Percentiles rank a stretch among this genome's conserved stretches.
These are phyloP conservation scores for Dissophora globulifera DNA, from an alignment of 192 early-diverging fungal species.

Conservation along the genomic window DNA sequence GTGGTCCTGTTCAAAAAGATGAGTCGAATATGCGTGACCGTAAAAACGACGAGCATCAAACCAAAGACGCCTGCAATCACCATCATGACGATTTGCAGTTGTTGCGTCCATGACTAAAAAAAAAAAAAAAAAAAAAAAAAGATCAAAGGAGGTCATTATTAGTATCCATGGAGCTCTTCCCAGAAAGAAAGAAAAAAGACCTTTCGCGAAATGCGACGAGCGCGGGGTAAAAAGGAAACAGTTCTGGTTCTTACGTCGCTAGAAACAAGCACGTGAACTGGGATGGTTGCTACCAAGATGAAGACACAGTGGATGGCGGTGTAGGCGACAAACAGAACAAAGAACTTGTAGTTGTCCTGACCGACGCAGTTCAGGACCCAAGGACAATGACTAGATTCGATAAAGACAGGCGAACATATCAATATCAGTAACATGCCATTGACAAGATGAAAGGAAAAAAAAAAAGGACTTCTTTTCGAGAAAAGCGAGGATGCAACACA, in stretches of 20 bases:
- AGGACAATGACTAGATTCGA: slow-evolving; percentile 24
- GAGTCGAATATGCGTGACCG: slow-evolving; percentile 53
- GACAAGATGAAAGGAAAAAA: slow-evolving; percentile 11
- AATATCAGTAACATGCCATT: neutral
- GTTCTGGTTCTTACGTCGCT: slow-evolving; percentile 26
- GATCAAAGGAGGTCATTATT: neutral
- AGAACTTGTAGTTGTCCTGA: slow-evolving; percentile 66
- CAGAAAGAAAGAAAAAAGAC: too few species aligned
- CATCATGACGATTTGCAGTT: slow-evolving; percentile 25
- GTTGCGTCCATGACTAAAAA: slow-evolving; percentile 30
- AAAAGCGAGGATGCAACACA: slow-evolving; percentile 16
- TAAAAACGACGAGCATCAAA: slow-evolving; percentile 55
- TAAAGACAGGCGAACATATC: neutral
- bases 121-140: slow-evolving; percentile 2
- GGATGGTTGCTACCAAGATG: slow-evolving; percentile 47
- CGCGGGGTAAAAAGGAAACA: slow-evolving; percentile 16
- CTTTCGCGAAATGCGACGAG: too few species aligned
- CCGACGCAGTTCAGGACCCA: slow-evolving; percentile 66
- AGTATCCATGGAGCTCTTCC: too few species aligned
- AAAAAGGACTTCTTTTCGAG: neutral
- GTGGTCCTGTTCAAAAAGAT: slow-evolving; percentile 61
- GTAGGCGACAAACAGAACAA: slow-evolving; percentile 62
- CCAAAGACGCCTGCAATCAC: slow-evolving; percentile 54
- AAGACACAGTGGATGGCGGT: slow-evolving; percentile 58
- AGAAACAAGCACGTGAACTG: slow-evolving; percentile 27